Conservation (phyloP, 345 rosid genomes). For the Linum tenue region DNA sequence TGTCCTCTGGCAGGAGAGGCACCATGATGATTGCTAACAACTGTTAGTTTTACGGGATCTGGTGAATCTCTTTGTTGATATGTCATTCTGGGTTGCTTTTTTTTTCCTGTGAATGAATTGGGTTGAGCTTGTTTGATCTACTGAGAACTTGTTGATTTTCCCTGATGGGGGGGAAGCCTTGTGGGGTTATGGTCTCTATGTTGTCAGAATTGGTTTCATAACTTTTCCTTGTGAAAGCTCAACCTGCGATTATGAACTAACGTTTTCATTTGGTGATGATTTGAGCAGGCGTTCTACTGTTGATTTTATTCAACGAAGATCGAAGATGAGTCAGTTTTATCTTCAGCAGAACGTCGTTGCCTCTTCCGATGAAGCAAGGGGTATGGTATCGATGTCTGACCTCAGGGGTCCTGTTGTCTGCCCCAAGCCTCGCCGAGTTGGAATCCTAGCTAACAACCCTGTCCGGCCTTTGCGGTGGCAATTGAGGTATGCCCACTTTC, state of each 20-base stretch:
- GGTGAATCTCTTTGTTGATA: neutral
- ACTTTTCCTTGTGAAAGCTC: constrained; percentile 6
- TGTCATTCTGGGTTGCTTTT: neutral
- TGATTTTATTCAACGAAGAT: constrained; percentile 17
- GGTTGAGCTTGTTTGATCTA: neutral
- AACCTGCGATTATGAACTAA: neutral
- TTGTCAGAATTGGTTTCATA: constrained; percentile 13
- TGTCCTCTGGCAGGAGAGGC: neutral
- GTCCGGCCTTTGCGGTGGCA: constrained; percentile 42
- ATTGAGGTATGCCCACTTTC: constrained; percentile 31
- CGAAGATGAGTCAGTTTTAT: constrained; percentile 64
- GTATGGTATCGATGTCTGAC: constrained; percentile 36
- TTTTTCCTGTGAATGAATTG: neutral
- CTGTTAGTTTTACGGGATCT: neutral
- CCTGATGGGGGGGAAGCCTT: neutral
- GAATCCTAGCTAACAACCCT: constrained; percentile 31
- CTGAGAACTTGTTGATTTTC: neutral
- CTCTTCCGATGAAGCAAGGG: constrained; percentile 42
- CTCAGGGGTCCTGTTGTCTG: constrained; percentile 54
- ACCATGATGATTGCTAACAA: too few species aligned
- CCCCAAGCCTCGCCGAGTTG: constrained; percentile 83
- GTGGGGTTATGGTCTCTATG: neutral
- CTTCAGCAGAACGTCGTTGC: constrained; percentile 67
- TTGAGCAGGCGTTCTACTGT: constrained; percentile 43
- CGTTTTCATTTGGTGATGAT: constrained; percentile 8